Conservation (phyloP, 139 green algal species). For the Pseudopediastrum boryanum region DNA sequence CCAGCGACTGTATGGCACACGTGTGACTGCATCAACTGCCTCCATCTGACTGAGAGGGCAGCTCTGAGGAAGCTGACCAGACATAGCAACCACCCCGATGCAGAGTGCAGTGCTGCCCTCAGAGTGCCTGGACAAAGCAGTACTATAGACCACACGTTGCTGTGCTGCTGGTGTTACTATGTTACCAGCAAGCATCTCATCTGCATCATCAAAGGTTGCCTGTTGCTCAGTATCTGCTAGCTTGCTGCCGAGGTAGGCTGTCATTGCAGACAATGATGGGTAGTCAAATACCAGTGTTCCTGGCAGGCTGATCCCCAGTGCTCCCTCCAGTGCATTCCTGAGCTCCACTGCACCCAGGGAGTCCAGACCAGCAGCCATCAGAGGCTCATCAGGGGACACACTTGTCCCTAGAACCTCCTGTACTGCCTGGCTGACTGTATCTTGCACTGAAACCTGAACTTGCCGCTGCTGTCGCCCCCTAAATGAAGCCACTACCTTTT, state of each 20-base stretch:
- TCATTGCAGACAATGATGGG: constrained; percentile 62
- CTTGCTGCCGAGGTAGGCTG: constrained; percentile 17
- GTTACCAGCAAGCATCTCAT: neutral
- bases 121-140: neutral
- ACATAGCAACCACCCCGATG: neutral
- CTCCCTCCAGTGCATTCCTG: constrained; percentile 55
- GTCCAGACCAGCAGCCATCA: constrained; percentile 72
- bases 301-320: constrained; percentile 58
- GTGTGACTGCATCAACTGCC: constrained; percentile 13
- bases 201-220: neutral
- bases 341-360: constrained; percentile 68
- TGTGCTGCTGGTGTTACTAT: neutral
- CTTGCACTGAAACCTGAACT: no score
- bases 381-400: constrained; percentile 46
- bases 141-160: neutral
- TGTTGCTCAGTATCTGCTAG: neutral
- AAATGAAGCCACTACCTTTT: no score
- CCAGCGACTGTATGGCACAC: constrained; percentile 29
- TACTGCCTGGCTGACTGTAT: no score
- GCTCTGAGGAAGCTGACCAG: neutral
- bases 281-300: constrained; percentile 80
- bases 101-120: neutral
- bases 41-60: neutral
- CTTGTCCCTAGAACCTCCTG: constrained; percentile 60
- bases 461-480: no score